A percentile compares a stretch with the other conserved stretches of the same genome.
phyloP scores from a whole-genome alignment of 2,329 filamentous ascomycete species.

The Juglanconis oblonga region DNA sequence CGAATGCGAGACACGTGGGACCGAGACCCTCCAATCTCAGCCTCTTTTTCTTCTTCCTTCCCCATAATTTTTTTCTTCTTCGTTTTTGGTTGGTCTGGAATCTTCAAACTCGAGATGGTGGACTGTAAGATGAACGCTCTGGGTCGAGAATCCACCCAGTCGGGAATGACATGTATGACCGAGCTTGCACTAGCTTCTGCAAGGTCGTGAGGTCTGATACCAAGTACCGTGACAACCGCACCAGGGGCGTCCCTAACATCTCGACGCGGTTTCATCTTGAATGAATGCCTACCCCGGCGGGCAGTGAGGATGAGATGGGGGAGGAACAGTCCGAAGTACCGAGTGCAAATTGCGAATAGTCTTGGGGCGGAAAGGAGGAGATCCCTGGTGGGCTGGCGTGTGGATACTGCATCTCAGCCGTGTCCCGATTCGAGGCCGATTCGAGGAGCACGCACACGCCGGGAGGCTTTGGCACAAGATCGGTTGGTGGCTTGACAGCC shows the following conservation, averaged over 20 bases:
- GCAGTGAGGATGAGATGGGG: neutral
- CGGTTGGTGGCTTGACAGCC: neutral
- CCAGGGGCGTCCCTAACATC: constrained; percentile 4
- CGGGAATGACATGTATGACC: too few species aligned
- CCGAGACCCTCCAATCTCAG: too few species aligned
- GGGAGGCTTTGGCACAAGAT: too few species aligned
- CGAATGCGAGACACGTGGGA: neutral
- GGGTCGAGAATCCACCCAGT: too few species aligned
- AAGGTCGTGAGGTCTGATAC: too few species aligned
- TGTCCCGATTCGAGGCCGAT: neutral
- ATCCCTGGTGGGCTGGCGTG: neutral
- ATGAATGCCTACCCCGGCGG: neutral
- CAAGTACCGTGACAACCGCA: neutral
- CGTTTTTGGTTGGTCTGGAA: neutral
- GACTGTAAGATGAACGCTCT: neutral
- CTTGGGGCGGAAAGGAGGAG: neutral
- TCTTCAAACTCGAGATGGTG: neutral
- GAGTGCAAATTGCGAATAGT: neutral
- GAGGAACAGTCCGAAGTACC: neutral
- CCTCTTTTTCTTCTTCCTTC: neutral
- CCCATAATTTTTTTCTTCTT: neutral
- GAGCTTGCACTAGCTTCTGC: too few species aligned
- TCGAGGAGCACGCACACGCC: neutral
- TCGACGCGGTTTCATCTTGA: constrained; percentile 15
- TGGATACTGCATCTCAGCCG: neutral